A percentile compares a stretch with the other conserved stretches of the same genome.
These are phyloP conservation scores for Symbiodinium pilosum DNA, from an alignment of 73 alveolate genomes.

Conservation along the genomic window DNA sequence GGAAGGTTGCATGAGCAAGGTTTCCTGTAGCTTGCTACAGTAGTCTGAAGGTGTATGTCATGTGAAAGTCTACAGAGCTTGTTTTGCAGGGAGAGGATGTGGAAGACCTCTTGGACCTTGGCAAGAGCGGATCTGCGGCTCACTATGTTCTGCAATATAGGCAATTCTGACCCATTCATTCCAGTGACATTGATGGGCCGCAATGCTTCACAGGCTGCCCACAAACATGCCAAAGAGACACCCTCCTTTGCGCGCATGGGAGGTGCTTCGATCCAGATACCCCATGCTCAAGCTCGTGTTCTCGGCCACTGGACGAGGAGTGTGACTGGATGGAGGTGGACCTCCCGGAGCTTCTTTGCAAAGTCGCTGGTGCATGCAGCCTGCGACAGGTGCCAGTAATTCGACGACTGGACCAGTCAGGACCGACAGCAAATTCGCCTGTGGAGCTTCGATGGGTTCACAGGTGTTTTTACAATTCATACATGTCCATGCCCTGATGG, in stretches of 20 bases:
- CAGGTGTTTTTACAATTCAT: too few species aligned
- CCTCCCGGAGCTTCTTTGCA: neutral
- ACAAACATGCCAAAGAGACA: neutral
- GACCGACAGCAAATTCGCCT: too few species aligned
- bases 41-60: too few species aligned
- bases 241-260: neutral
- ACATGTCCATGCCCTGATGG: too few species aligned
- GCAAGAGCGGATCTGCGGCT: neutral
- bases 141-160: constrained; percentile 76
- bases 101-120: constrained; percentile 23
- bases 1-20: too few species aligned
- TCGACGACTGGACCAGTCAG: neutral
- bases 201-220: neutral
- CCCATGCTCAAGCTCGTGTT: constrained; percentile 40
- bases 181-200: neutral
- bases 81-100: constrained; percentile 21
- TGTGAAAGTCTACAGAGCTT: too few species aligned
- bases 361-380: neutral
- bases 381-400: neutral
- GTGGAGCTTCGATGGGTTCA: too few species aligned
- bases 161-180: neutral
- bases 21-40: too few species aligned
- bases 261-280: constrained; percentile 44
- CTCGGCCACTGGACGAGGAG: constrained; percentile 63
- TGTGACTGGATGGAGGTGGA: constrained; percentile 47